Evolutionary conservation across 2,329 filamentous ascomycete genomes (phyloP), one percentile per base, ranked within the genome.

Genomic region (Alternaria ethzedia): DNA sequence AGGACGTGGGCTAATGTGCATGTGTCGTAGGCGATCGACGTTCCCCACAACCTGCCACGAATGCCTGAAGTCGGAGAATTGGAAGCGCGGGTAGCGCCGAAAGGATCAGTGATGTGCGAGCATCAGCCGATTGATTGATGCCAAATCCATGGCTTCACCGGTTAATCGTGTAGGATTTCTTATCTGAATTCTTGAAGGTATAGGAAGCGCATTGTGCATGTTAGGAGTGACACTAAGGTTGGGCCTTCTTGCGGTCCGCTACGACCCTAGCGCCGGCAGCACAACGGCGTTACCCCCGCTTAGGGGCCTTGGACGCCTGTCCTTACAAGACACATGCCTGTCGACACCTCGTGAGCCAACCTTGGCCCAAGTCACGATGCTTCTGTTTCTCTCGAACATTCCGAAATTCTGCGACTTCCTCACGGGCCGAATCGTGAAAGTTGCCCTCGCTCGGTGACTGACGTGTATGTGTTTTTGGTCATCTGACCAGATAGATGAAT

Each of bases 1-100:
- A 50, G 36, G 20, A 45, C 28, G 26, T 23, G 25, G 46, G 55
- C 55, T 59, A 62, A 54, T 20, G 49, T 62, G 43, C 47, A 62
- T 54, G 26, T 44, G 44, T 50, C 43, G 36, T 54, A 62, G 55
- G 43, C 43, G 59, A 62, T 62, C 55, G 56, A 62, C 59, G 20
- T 21, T 43, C 55, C 51, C 55, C 43, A 59, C 54, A n/a, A 11
- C 23, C 21, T 30, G 55, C 57, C 55, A 41, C 49, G 43, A 28
- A 17, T 8, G 43, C 41, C 43, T 57, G 46, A 26, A 49, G 47
- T 59, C 59, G 59, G 28, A 47, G 43, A 41, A 52, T 36, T 52
- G 2, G 49, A 41, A 21, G 30, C 23, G 23, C 23, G 17, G 21
- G 43, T 44, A 28, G 54, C 59, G 59, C 55, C 49, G 7, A 13